These are phyloP conservation scores for Russula sp. DNA, from an alignment of 768 basidiomycete genomes.

Conservation along the genomic window DNA sequence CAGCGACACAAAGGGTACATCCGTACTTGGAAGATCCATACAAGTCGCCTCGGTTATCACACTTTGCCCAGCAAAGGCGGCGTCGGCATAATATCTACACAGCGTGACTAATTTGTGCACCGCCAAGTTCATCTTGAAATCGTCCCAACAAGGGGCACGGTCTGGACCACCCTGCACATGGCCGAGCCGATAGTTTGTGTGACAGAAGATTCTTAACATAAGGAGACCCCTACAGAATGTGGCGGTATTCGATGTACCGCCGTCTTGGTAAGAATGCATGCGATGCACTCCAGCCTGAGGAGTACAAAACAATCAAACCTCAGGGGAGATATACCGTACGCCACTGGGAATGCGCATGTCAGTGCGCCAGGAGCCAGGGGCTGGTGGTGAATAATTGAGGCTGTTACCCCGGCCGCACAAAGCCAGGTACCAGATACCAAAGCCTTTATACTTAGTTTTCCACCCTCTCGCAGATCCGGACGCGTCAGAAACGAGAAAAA, in stretches of 20 bases:
- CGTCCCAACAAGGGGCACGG: not conserved
- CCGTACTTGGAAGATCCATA: not conserved
- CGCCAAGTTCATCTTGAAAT: not conserved
- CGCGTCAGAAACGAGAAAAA: too few species aligned
- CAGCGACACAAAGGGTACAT: too few species aligned
- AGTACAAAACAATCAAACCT: not conserved
- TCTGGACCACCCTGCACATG: too few species aligned
- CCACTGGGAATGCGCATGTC: not conserved
- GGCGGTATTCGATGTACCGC: not conserved
- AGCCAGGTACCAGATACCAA: not conserved
- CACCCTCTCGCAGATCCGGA: too few species aligned
- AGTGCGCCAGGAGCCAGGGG: not conserved
- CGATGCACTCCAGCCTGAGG: not conserved
- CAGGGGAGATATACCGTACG: not conserved
- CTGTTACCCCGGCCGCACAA: not conserved
- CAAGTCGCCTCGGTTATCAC: not conserved
- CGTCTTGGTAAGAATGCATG: not conserved
- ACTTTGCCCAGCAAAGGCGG: not conserved
- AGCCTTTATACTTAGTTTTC: not conserved
- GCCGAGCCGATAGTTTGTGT: not conserved
- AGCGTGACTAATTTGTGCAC: not conserved
- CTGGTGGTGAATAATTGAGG: not conserved
- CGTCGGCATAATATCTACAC: not conserved
- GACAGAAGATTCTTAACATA: not conserved
- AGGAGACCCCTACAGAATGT: too few species aligned